A percentile compares a stretch with the other conserved stretches of the same genome.
These are phyloP conservation scores for Cudoniella acicularis DNA, from an alignment of 495 filamentous ascomycete genomes.

Conservation along the genomic window DNA sequence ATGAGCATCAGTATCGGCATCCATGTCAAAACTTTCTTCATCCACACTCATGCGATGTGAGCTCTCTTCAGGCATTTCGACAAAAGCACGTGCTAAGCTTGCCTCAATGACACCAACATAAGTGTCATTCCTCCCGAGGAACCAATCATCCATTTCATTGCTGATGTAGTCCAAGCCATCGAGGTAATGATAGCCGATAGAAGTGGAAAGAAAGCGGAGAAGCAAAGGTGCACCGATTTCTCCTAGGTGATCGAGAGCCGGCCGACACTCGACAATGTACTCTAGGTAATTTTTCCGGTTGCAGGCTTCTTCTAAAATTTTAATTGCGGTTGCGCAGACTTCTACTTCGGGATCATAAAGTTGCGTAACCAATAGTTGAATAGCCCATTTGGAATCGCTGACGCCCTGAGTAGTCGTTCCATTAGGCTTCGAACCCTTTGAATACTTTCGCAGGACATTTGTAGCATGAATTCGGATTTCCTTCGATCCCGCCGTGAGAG, in stretches of 20 bases:
- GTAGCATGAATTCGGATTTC: conserved; percentile 86
- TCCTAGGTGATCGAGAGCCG: conserved; percentile 92
- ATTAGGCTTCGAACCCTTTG: conserved; percentile 44
- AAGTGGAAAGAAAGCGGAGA: conserved; percentile 89
- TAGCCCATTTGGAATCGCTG: conserved; percentile 81
- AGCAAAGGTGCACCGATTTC: conserved; percentile 95
- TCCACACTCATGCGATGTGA: conserved; percentile 49
- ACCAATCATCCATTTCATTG: conserved; percentile 99
- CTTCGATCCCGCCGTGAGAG: conserved; percentile 86
- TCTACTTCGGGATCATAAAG: conserved; percentile 96
- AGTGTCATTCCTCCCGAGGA: conserved; percentile 87
- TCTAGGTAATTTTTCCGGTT: conserved; percentile 85
- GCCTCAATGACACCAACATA: conserved; percentile 96
- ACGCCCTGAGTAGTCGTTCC: conserved; percentile 27
- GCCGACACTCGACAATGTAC: conserved; percentile 92
- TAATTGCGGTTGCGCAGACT: conserved; percentile 92
- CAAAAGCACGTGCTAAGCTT: conserved; percentile 83
- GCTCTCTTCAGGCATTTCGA: conserved; percentile 47
- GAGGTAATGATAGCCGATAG: conserved; percentile 94
- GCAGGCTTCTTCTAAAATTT: conserved; percentile 95
- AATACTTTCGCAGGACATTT: conserved; percentile 78
- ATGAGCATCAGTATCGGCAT: conserved; percentile 44
- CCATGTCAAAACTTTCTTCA: conserved; percentile 48
- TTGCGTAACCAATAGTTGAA: conserved; percentile 91
- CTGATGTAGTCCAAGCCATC: conserved; percentile 97